Evolutionary conservation across 179 eudicot genomes (phyloP), one percentile per base, ranked within the genome.

Genomic region (Beta corolliflora): DNA sequence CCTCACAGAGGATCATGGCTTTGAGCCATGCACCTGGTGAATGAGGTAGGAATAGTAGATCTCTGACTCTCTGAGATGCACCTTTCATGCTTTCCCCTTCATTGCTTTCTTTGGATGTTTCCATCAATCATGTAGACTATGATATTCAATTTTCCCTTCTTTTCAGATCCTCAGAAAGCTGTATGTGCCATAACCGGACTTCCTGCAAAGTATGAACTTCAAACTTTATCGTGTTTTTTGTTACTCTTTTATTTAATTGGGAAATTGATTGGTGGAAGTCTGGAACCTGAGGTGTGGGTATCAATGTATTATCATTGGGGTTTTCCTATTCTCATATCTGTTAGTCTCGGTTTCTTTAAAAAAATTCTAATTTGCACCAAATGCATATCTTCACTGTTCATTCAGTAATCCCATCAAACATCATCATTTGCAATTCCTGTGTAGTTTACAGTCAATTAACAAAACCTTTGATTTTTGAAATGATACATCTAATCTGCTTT

Each of bases 151-250:
- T 52, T 59, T 14, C 54, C 54, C 78, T 56, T 48, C 80, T 83
- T 83, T 85, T 81, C 91, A 96, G 99, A 94, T 83, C 97, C 97
- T 58, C 83, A 90, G 79, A 92, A 87, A 87, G 90, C 92, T 74
- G 75, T 94, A 36, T 97, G 99, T 83, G 92, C 76, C 25, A 83
- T 97, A 80, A 97, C 99, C 36, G 99, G 99, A 76, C 83, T 94
- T 75, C 97, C 99, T 72, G 99, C 97, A 44, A 91, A 86, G 98
- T 94, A 87, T 87, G 94, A 81, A 56, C 78, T 77, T 48, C 36
- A 25, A 25, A 52, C 16, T 31, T 45, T 64, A 61, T 15, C 8
- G 16, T 53, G 8, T 71, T 70, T 71, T 1, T 48, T 69, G 48
- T 4, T 80, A n/a, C 18, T 21, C 36, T 58, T 72, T 2, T 15